A percentile compares a stretch with the other conserved stretches of the same genome.
These are phyloP conservation scores for Malania oleifera DNA, from an alignment of 164 flowering plant species.

Conservation along the genomic window DNA sequence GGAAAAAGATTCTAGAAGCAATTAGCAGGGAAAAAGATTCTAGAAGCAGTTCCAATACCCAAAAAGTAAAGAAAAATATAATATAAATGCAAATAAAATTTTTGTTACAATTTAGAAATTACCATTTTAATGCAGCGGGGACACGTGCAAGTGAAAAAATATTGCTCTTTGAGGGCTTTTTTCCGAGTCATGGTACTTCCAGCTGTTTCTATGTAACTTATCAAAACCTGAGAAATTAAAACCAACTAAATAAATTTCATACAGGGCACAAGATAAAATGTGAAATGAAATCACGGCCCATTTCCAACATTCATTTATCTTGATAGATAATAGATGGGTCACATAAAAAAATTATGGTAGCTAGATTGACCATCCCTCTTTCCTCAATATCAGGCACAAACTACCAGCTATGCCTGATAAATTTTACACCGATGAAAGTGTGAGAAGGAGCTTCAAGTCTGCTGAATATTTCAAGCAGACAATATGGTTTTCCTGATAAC, in stretches of 20 bases:
- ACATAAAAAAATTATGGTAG: no score
- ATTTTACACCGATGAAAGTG: no score
- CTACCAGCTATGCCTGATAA: no score
- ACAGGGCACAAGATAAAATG: not conserved
- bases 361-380: no score
- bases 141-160: constrained; percentile 74
- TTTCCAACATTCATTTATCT: no score
- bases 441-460: no score
- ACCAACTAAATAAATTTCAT: constrained; percentile 9
- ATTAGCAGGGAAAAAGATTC: constrained; percentile 2
- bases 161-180: constrained; percentile 81
- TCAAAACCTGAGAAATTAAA: constrained; percentile 48
- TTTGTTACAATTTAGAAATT: constrained; percentile 10
- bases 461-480: no score
- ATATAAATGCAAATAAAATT: no score
- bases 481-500: no score
- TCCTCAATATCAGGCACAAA: no score
- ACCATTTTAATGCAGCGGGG: constrained; percentile 75
- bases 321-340: no score
- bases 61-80: not conserved
- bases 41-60: not conserved
- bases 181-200: constrained; percentile 82
- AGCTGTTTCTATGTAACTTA: constrained; percentile 95
- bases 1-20: constrained; percentile 9
- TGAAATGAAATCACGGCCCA: not conserved